phyloP scores from a whole-genome alignment of 257 asterid species.

The Cinchona pubescens region DNA sequence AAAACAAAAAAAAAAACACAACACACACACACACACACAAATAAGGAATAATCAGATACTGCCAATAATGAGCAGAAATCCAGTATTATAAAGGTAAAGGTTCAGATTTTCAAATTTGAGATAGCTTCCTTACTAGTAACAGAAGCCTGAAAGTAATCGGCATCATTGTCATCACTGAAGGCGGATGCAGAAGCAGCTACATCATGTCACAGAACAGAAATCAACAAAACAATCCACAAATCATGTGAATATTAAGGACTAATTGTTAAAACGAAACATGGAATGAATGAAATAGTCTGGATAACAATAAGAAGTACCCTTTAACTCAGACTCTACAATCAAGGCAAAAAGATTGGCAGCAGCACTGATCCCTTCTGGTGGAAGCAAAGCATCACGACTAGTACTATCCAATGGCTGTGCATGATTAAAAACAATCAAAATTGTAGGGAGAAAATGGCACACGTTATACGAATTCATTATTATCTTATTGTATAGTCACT shows the following conservation, averaged over 20 bases:
- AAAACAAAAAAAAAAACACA: too few relatives aligned
- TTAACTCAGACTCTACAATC: slow-evolving; percentile 78
- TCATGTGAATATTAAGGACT: slow-evolving; percentile 2
- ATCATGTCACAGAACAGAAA: slow-evolving; percentile 23
- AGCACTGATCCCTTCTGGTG: slow-evolving; percentile 75
- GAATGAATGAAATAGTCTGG: not conserved
- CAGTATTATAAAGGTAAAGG: slow-evolving; percentile 4
- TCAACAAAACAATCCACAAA: slow-evolving; percentile 20
- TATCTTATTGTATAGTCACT: not conserved
- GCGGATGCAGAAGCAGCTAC: slow-evolving; percentile 85
- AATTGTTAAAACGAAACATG: not conserved
- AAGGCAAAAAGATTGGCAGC: slow-evolving; percentile 77
- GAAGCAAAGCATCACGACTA: slow-evolving; percentile 51
- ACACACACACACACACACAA: too few relatives aligned
- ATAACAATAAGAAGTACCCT: slow-evolving; percentile 46
- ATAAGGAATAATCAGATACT: slow-evolving; percentile 21
- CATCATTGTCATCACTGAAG: slow-evolving; percentile 62
- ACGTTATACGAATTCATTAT: not conserved
- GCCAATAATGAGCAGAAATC: not conserved
- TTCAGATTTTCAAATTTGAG: slow-evolving; percentile 9
- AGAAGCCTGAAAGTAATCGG: slow-evolving; percentile 71
- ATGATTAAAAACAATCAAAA: slow-evolving; percentile 18
- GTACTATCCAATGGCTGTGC: slow-evolving; percentile 62
- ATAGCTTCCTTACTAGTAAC: slow-evolving; percentile 50
- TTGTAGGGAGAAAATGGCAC: not conserved